Evolutionary conservation across 2,329 filamentous ascomycete species (phyloP), one percentile per base, ranked within the genome.

Genomic region (Colletotrichum brevisporum): DNA sequence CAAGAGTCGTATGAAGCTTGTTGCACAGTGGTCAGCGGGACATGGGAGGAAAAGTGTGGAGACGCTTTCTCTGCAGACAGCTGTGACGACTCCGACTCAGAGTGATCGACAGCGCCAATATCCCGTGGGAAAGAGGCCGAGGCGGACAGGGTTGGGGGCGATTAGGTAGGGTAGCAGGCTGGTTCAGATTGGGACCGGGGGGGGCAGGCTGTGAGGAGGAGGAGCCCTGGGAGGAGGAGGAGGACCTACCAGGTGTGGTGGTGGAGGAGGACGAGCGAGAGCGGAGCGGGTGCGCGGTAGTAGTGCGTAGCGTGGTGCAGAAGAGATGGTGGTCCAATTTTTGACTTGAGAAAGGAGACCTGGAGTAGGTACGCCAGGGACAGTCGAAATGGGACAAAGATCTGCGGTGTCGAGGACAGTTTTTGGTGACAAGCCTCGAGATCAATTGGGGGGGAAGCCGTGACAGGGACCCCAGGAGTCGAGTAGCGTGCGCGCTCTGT

Each of bases 81-180:
- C 80, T 84, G 83, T 86, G 85, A 86, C 83, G 83, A 85, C 80
- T 83, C 79, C 81, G 80, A 83, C 78, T 75, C 81, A 80, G 77
- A 83, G 79, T 81, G 86, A 88, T 88, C 86, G 85, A 83, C 86
- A 83, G 77, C 77, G 66, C 80, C 80, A 81, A 83, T 85, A 81
- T 85, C 83, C 83, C 81, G 81, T 83, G 82, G 78, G 78, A 81
- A 80, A 80, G 81, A 77, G 80, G 78, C 80, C 80, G 80, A 82
- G 78, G 80, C 75, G 80, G 79, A 80, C 79, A 82, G 81, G 83
- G 82, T 83, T 76, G 72, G 78, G 75, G 75, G 74, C 76, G 79
- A 81, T 78, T 78, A 79, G 78, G 78, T 78, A 80, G 78, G 79
- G 76, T 77, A 73, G 75, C 74, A 77, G 78, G 76, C 76, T 76